Evolutionary conservation across 1,284 basidiomycete species (phyloP).

Genomic region (Ganoderma multipileum): DNA sequence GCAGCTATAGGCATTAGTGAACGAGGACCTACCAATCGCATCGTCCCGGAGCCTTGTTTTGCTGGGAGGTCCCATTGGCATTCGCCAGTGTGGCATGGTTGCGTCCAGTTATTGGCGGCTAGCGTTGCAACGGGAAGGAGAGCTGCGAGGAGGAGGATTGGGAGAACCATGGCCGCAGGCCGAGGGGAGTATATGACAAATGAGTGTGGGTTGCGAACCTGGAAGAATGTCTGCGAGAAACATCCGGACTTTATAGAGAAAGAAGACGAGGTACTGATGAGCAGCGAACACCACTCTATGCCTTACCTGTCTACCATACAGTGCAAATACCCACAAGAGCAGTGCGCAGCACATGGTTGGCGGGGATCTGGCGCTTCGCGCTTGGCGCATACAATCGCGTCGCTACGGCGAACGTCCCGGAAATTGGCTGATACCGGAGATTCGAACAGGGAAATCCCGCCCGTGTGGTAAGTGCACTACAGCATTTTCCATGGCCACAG

Average conservation of each 20-base stretch:
- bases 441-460: not conserved
- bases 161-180: not conserved
- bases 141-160: not conserved
- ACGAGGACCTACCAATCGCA: slow-evolving; percentile 1
- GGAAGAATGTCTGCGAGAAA: not conserved
- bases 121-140: not conserved
- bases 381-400: not conserved
- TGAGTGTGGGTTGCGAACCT: not conserved
- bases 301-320: not conserved
- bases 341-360: slow-evolving; percentile 1
- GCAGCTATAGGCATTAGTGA: not conserved
- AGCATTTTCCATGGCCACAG: not conserved
- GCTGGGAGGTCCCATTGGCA: slow-evolving; percentile 22
- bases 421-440: not conserved
- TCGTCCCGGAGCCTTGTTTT: slow-evolving; percentile 6
- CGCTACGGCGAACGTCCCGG: not conserved
- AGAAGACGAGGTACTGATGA: not conserved
- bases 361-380: not conserved
- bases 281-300: not conserved
- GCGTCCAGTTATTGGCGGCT: slow-evolving; percentile 19
- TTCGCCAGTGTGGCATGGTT: slow-evolving; percentile 17
- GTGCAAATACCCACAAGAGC: not conserved
- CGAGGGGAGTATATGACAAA: not conserved
- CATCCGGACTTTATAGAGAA: not conserved
- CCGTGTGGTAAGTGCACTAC: slow-evolving; percentile 6